Conservation (phyloP, 2,329 filamentous ascomycete genomes). For the Metarhizium humberi region DNA sequence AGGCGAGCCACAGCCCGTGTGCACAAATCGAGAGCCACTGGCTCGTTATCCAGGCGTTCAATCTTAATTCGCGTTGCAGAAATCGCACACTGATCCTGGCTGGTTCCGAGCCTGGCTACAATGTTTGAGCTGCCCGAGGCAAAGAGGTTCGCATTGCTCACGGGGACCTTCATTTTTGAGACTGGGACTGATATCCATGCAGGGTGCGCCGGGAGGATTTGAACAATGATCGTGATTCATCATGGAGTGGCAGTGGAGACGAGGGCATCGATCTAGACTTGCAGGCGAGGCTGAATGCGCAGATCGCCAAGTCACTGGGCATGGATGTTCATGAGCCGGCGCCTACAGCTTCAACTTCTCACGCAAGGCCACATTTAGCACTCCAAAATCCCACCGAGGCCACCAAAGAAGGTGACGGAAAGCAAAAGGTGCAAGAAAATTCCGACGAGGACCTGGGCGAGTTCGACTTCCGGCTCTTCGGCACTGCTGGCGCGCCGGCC, state of each 20-base stretch:
- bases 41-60: background rate
- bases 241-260: slow-evolving; percentile 17
- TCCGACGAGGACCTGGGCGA: slow-evolving; percentile 22
- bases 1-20: background rate
- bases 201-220: slow-evolving; percentile 50
- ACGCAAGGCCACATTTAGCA: background rate
- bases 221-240: slow-evolving; percentile 24
- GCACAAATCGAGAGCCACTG: background rate
- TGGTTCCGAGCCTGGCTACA: background rate
- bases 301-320: slow-evolving; percentile 36
- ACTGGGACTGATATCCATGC: background rate
- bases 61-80: background rate
- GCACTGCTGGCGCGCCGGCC: slow-evolving; percentile 30
- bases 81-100: too few species aligned
- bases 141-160: slow-evolving; percentile 17
- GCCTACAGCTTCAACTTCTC: background rate
- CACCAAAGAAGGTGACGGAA: slow-evolving; percentile 12
- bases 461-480: slow-evolving; percentile 52
- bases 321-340: slow-evolving; percentile 19
- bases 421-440: slow-evolving; percentile 10
- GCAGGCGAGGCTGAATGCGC: slow-evolving; percentile 35
- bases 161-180: background rate
- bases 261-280: slow-evolving; percentile 27
- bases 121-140: slow-evolving; percentile 23
- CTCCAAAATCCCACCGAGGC: background rate